Conservation (phyloP, 1,284 basidiomycete genomes). For the Ustilago loliicola region DNA sequence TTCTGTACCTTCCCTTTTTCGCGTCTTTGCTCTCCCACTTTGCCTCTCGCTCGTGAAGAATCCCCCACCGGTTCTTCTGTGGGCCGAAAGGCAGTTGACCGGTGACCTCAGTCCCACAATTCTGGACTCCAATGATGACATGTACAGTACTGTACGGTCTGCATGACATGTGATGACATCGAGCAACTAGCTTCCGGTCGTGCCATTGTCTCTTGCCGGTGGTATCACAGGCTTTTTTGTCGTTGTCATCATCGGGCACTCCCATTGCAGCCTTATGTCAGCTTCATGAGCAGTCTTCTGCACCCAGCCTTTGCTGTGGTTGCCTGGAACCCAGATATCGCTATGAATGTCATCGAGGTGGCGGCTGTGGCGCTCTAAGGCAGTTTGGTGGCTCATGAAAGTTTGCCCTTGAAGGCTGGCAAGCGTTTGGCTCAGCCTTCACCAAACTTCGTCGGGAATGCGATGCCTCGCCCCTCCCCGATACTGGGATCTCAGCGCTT, state of each 20-base stretch:
- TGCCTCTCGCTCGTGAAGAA: background rate
- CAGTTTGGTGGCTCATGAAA: conserved; percentile 16
- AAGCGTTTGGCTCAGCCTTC: conserved; percentile 25
- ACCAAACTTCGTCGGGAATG: conserved; percentile 24
- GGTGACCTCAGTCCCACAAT: conserved; percentile 8
- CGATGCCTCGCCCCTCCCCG: conserved; percentile 22
- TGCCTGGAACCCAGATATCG: background rate
- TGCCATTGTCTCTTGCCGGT: background rate
- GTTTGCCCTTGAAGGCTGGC: conserved; percentile 2
- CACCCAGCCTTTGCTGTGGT: background rate
- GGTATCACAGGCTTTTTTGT: background rate
- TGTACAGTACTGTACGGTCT: background rate
- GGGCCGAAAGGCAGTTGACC: conserved; percentile 17
- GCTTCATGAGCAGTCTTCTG: background rate
- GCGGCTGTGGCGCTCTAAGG: conserved; percentile 20
- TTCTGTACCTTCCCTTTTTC: background rate
- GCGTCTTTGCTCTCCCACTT: background rate
- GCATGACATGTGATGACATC: background rate
- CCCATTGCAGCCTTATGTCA: background rate
- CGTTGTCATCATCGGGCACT: background rate
- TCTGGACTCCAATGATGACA: background rate
- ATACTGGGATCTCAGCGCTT: background rate
- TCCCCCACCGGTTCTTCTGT: conserved; percentile 28
- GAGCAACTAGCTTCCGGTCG: background rate
- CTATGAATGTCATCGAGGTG: background rate